Evolutionary conservation across 345 rosid genomes (phyloP), one percentile per base, ranked within the genome.

Genomic region (Triadica sebifera): DNA sequence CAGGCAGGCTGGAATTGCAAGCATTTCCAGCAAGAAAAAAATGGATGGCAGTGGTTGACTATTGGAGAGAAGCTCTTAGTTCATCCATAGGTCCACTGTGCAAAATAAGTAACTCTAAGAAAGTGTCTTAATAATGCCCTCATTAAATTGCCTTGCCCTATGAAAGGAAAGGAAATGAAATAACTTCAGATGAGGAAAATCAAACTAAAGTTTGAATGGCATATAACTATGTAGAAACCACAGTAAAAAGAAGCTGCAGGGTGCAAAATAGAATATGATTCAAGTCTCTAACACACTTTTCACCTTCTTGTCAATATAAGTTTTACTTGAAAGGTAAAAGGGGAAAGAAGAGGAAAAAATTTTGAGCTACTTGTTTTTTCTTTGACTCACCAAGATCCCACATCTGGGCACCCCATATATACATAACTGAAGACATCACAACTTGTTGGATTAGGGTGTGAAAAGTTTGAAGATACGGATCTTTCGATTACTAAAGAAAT

Each of bases 361-460:
- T 53, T 43, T 16, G 22, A 16, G 17, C 9, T 50, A 19, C 16
- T 17, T 61, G 6, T 49, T 61, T 19, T 46, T 19, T 46, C 19
- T 22, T 6, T 7, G 50, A 6, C 52, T 74, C 19, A 66, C 52
- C 49, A 25, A 50, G 59, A 15, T 19, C 58, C 50, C 49, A 17
- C 20, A 49, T 22, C 52, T 29, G 39, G 75, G 66, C 25, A 39
- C n/a, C 13, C 65, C 46, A 46, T 49, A 72, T 69, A 72, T 61
- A 74, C 53, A 57, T 64, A 41, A 67, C 51, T 74, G 73, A 70
- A 63, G 78, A 73, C 65, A 58, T 55, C 41, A 69, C 25, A 53
- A 43, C 8, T 1, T 34, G 41, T 10, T 63, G 56, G 73, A 67
- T 73, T 49, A n/a, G 50, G 67, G 12, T 12, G 34, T 13, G 25